These are phyloP conservation scores for Phytophthora vignae DNA, from an alignment of 352 stramenopile species.

Conservation along the genomic window DNA sequence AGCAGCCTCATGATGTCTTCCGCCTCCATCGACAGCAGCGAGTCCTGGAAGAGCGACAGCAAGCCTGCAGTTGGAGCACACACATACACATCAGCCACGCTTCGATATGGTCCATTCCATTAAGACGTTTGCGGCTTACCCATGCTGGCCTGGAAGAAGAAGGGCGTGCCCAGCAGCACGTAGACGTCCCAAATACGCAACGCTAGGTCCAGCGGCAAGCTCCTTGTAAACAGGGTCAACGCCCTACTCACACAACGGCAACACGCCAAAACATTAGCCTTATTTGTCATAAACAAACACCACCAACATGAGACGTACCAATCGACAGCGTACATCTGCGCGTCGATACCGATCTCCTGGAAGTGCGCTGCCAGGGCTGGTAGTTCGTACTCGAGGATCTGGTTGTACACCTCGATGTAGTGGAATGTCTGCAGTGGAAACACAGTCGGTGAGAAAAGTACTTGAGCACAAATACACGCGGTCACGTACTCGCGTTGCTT, in stretches of 20 bases:
- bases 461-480: background rate
- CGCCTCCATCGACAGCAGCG: constrained; percentile 73
- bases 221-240: constrained; percentile 82
- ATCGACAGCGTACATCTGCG: constrained; percentile 89
- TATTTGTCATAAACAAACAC: background rate
- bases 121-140: constrained; percentile 41
- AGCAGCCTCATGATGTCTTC: constrained; percentile 84
- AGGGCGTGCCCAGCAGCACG: constrained; percentile 77
- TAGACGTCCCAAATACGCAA: constrained; percentile 89
- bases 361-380: constrained; percentile 71
- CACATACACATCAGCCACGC: constrained; percentile 10
- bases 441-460: constrained; percentile 4
- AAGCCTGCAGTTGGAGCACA: constrained; percentile 49
- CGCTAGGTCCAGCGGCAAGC: constrained; percentile 74
- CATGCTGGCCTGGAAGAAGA: constrained; percentile 90
- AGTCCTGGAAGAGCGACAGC: constrained; percentile 73
- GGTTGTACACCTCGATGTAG: constrained; percentile 82
- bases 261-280: background rate
- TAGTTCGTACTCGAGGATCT: constrained; percentile 84
- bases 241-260: constrained; percentile 48
- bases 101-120: background rate
- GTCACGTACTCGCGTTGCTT: constrained; percentile 73
- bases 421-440: constrained; percentile 75
- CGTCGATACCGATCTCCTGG: constrained; percentile 75
- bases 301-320: constrained; percentile 52